phyloP scores from a whole-genome alignment of 2,329 filamentous ascomycete genomes.

The Ophidiomyces ophidiicola region DNA sequence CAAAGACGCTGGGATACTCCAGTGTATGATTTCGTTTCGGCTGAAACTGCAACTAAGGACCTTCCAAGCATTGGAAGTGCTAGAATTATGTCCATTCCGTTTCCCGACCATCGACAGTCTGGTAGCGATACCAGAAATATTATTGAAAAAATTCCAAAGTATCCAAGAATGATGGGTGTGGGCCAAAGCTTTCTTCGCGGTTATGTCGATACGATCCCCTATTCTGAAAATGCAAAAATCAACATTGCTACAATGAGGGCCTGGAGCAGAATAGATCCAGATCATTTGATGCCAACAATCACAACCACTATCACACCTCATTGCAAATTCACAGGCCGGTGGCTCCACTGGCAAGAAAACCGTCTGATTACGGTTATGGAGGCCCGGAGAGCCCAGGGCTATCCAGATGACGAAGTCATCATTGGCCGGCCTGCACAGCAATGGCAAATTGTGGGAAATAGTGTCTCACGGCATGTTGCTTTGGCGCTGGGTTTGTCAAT shows the following conservation, averaged over 20 bases:
- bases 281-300: slow-evolving; percentile 50
- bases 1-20: slow-evolving; percentile 36
- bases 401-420: slow-evolving; percentile 57
- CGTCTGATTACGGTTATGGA: slow-evolving; percentile 55
- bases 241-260: slow-evolving; percentile 1
- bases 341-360: slow-evolving; percentile 55
- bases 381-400: slow-evolving; percentile 55
- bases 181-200: slow-evolving; percentile 13
- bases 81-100: slow-evolving; percentile 48
- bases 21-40: slow-evolving; percentile 48
- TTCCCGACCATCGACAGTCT: slow-evolving; percentile 56
- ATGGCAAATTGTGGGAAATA: slow-evolving; percentile 61
- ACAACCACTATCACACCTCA: slow-evolving; percentile 41
- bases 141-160: slow-evolving; percentile 47
- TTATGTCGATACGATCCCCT: slow-evolving; percentile 16
- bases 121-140: slow-evolving; percentile 36
- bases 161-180: slow-evolving; percentile 25
- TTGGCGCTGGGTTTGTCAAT: slow-evolving; percentile 54
- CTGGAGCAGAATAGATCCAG: slow-evolving; percentile 26
- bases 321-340: slow-evolving; percentile 45
- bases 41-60: slow-evolving; percentile 44
- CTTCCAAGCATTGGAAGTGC: slow-evolving; percentile 53
- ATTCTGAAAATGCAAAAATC: slow-evolving; percentile 15
- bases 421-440: slow-evolving; percentile 46
- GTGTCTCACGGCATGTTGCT: slow-evolving; percentile 57